Base-by-base conservation (phyloP, 306 rosid species). In the Medicago lupulina region DNA sequence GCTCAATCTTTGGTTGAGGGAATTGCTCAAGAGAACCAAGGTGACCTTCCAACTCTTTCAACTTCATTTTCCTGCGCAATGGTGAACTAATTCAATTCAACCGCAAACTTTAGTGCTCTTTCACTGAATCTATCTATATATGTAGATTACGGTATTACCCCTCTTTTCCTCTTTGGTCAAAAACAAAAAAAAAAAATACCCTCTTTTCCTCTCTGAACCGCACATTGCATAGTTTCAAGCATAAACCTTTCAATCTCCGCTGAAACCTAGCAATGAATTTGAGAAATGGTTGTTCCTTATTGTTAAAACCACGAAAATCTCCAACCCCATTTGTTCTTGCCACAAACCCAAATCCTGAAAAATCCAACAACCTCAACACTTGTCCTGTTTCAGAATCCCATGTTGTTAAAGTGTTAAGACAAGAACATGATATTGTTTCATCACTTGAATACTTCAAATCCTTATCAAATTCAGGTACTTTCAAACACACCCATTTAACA, bases 41-140 rank as follows among this genome's bases (percentile, higher is more conserved):
- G 13, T 85, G 87, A 68, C 93, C 77, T 79, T 92, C 98, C 73
- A 95, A 78, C 40, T 90, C 97, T 90, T 95, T 95, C 59, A 95
- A 89, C 93, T 95, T 95, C 98, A 92, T 95, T 23, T 23, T 23
- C 28, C 28, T 23, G 28, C 28, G 28, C 47, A 34, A n/a, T n/a
- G n/a, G n/a, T n/a, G n/a, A n/a, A n/a, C n/a, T n/a, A n/a, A n/a
- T n/a, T n/a, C n/a, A n/a, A n/a, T n/a, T n/a, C n/a, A n/a, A n/a
- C n/a, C n/a, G n/a, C n/a, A 9, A 68, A 68, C 4, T 34, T 72
- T n/a, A 55, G 31, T 28, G 31, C 3, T 28, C 3, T 4, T 23
- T 23, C 28, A 1, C 28, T 23, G 28, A 1, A 23, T 23, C 1
- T 23, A 23, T 23, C 3, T 28, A 28, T 28, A 28, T 28, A 28